Base-by-base conservation (phyloP, 257 asterid genomes). In the Echium plantagineum region DNA sequence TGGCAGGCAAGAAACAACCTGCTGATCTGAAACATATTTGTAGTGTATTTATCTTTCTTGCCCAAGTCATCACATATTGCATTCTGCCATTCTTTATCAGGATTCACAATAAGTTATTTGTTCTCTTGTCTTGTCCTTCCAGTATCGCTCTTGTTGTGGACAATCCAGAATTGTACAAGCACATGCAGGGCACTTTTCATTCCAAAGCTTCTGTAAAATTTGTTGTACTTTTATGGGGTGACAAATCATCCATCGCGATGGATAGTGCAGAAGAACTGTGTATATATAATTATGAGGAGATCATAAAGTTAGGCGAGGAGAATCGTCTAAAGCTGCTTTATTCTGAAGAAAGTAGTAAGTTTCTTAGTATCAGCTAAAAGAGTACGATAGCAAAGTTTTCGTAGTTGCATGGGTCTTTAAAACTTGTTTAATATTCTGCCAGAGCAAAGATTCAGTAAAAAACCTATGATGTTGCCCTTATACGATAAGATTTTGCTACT, bases 141-240 rank as follows among this genome's bases (percentile, higher is more conserved):
- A 90, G 97, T 71, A 80, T 80, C 65, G 97, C 96, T 51, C 80
- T 90, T 66, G 87, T 81, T 63, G 82, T 85, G 74, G 97, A 90
- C 75, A 85, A 75, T 80, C 89, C 84, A 62, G 83, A 64, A 72
- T 57, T 90, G 83, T 80, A 76, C 77, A 70, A 72, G 62, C 78
- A 76, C 67, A 69, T 83, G 72, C 67, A 65, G 4, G 81, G 80
- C 58, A 56, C 81, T 55, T 81, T 90, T 66, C 55, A 8, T n/a
- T 63, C 89, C 61, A 79, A 65, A 56, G 82, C 87, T 57, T 62
- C 75, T 55, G 42, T 81, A 62, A 81, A 85, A 76, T 90, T 87
- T 77, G 72, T 72, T 64, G 59, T 90, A 57, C 72, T 90, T 71
- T 78, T 90, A 5, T 90, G 97, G 97, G 97, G 96, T 57, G 89